phyloP scores from a whole-genome alignment of 768 basidiomycete genomes.

The Phallus indusiatus region DNA sequence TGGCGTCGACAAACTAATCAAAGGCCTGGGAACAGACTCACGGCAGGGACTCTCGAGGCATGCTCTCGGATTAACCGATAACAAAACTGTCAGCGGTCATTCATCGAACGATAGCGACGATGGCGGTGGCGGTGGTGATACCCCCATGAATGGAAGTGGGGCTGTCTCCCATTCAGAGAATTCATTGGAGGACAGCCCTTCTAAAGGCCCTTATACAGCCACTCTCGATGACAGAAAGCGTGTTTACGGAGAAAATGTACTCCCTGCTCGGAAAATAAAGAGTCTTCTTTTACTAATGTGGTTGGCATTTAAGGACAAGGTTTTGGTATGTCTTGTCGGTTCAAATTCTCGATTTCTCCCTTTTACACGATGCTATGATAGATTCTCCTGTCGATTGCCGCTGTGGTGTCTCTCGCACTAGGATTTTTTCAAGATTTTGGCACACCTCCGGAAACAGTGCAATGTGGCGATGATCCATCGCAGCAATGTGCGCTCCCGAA shows the following conservation, averaged over 20 bases:
- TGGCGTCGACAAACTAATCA: slow-evolving; percentile 56
- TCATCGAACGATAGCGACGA: neutral
- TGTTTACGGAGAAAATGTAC: slow-evolving; percentile 67
- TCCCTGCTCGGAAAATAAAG: slow-evolving; percentile 64
- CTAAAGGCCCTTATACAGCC: slow-evolving; percentile 25
- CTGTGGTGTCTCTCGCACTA: slow-evolving; percentile 84
- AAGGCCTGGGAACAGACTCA: slow-evolving; percentile 62
- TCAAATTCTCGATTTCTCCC: too few species aligned
- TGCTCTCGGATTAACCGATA: slow-evolving; percentile 8
- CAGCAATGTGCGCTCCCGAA: slow-evolving; percentile 44
- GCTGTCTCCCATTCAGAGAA: neutral
- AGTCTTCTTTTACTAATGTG: slow-evolving; percentile 71
- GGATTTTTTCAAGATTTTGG: slow-evolving; percentile 95
- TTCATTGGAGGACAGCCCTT: neutral
- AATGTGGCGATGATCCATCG: slow-evolving; percentile 19
- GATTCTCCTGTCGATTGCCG: slow-evolving; percentile 87
- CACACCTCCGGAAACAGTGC: slow-evolving; percentile 37
- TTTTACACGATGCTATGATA: slow-evolving; percentile 21
- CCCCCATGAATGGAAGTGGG: neutral
- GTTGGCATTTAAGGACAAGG: slow-evolving; percentile 83
- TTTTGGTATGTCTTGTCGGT: slow-evolving; percentile 47
- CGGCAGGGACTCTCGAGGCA: slow-evolving; percentile 24
- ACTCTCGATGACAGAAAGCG: slow-evolving; percentile 50
- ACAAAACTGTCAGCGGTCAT: neutral
- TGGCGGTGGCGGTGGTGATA: slow-evolving; percentile 3